Evolutionary conservation across 2,329 filamentous ascomycete species (phyloP), one percentile per base, ranked within the genome.

Genomic region (Ophiostoma piceae): DNA sequence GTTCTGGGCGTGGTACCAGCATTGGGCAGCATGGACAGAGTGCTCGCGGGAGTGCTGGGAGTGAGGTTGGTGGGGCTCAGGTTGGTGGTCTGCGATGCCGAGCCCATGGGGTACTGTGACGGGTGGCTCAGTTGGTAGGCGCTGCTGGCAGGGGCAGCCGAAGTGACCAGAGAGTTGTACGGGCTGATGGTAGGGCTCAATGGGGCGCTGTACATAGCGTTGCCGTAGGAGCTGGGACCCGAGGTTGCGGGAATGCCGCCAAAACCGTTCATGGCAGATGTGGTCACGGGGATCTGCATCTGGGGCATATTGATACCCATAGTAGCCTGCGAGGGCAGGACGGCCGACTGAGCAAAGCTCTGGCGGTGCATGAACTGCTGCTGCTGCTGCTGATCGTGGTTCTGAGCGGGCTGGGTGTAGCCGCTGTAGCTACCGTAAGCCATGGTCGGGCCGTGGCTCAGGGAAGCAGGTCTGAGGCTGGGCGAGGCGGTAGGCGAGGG

Each of bases 401-500:
- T 22, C 7, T 68, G 67, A 26, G 7, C 26, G 12, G 66, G 26
- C 16, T 54, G 68, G 43, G 8, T 47, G 64, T 37, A 43, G 66
- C 16, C 64, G 41, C 2, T 47, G 37, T 12, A 47, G 68, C 1
- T 9, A 51, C 7, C 64, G 29, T 37, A 29, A 32, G 19, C 37
- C 65, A 29, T 67, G 41, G 26, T 7, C 16, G 32, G 57, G 11
- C 22, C 22, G 11, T 62, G 57, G 57, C 22, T 11, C 11, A 29
- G 57, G 57, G 22, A 9, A 12, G 57, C 2, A 16, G 22, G 7
- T 22, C 26, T 41, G 60, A 6, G 19, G 22, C n/a, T 35, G 60
- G 43, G 35, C 8, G 62, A 65, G 1, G 19, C 3, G 8, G 70
- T 51, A 7, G 29, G 70, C 68, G 12, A 70, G 47, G 67, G 70